phyloP scores from a whole-genome alignment of 352 stramenopile genomes.

The Pythium aphanidermatum region DNA sequence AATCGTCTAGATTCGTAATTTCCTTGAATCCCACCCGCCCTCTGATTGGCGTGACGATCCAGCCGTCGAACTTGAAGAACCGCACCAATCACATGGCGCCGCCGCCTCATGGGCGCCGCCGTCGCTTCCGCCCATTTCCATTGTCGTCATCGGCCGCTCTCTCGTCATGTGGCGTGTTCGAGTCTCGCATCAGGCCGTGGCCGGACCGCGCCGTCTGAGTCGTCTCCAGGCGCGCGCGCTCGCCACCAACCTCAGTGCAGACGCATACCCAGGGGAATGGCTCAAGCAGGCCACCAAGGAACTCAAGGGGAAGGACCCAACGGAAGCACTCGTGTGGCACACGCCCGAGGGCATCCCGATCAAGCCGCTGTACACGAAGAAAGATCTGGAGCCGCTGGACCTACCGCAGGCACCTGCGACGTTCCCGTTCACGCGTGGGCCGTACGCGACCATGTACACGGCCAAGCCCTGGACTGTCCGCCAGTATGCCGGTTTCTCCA shows the following conservation, averaged over 20 bases:
- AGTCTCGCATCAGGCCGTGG: background rate
- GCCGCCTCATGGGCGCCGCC: background rate
- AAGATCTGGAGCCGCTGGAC: constrained; percentile 65
- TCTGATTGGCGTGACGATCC: background rate
- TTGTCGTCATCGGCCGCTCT: background rate
- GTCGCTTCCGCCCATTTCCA: background rate
- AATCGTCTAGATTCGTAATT: background rate
- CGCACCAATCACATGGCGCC: background rate
- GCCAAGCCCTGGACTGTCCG: constrained; percentile 92
- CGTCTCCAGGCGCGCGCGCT: constrained; percentile 20
- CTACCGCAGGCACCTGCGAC: constrained; percentile 71
- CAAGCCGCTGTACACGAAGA: constrained; percentile 93
- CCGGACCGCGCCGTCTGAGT: no score
- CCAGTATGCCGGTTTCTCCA: constrained; percentile 97
- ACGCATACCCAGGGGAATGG: constrained; percentile 41
- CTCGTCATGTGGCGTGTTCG: constrained; percentile 6
- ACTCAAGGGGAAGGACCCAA: constrained; percentile 74
- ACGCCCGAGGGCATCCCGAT: constrained; percentile 93
- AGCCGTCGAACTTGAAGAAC: constrained; percentile 2
- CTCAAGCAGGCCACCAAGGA: constrained; percentile 68
- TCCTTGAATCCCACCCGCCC: background rate
- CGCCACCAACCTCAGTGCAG: constrained; percentile 26
- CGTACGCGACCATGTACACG: constrained; percentile 98
- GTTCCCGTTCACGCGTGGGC: constrained; percentile 91
- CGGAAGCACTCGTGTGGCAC: constrained; percentile 61